Base-by-base conservation (phyloP, 2,329 filamentous ascomycete genomes). In the Colletotrichum caudatum region DNA sequence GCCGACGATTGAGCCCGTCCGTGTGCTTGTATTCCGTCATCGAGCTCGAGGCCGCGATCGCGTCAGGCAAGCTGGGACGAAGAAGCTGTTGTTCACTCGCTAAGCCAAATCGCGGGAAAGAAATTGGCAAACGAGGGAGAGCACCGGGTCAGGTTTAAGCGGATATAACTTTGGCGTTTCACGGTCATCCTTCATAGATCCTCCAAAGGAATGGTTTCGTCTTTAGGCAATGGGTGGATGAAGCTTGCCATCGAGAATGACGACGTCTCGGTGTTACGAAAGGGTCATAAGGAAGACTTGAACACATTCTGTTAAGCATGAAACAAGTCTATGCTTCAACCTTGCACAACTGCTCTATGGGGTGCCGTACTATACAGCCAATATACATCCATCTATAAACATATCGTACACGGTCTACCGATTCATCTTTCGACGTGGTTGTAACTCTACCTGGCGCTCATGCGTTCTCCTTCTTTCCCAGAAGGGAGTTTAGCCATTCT, bases 401-500 rank as follows among this genome's bases (percentile, higher is more conserved):
- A 29, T 54, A 65, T 65, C 44, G 20, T 65, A 69, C 61, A 65
- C 14, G 23, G 3, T 41, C 50, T 37, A 20, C 14, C 16, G 9
- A 18, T 48, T 23, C 7, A n/a, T 35, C 12, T 37, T 18, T 9
- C 18, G 18, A 35, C 33, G 29, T 56, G 3, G 2, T 37, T 11
- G 18, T 8, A 37, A 23, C 18, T 20, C 26, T 23, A 3, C 5
- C 20, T 20, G 11, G 26, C 23, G 18, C 50, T n/a, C 56, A 37
- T 12, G n/a, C 12, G 5, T 33, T 46, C 18, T n/a, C 14, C 51
- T 16, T 56, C 23, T 7, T 64, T 18, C 60, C 61, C 18, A 71
- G 29, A 3, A 73, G 35, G 14, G 58, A 65, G 54, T 74, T 74
- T 6, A 74, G 20, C 73, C 73, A 74, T 2, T 53, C 20, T 6